Evolutionary conservation across 805 yeast genomes (phyloP).

Genomic region (Kodamaea lidongshanica): DNA sequence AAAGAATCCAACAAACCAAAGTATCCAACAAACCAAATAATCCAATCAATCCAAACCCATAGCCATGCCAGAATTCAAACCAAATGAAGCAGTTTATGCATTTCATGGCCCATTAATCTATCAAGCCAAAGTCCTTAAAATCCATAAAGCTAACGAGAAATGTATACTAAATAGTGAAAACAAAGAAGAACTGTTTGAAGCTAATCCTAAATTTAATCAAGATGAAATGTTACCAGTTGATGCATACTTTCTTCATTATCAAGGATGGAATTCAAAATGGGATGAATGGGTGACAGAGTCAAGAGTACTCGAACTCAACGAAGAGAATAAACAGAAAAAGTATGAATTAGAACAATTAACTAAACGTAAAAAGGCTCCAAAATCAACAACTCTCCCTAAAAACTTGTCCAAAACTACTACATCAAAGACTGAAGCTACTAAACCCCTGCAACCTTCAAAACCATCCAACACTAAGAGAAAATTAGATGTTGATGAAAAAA

Average conservation of each 20-base stretch:
- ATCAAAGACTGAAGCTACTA: slow-evolving; percentile 7
- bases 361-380: slow-evolving; percentile 11
- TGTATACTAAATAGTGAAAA: slow-evolving; percentile 38
- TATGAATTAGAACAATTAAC: slow-evolving; percentile 44
- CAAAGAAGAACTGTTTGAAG: slow-evolving; percentile 28
- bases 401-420: slow-evolving; percentile 6
- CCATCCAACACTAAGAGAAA: slow-evolving; percentile 4
- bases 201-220: slow-evolving; percentile 18
- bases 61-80: slow-evolving; percentile 12
- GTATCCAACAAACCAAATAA: too few species aligned
- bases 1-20: too few species aligned
- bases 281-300: slow-evolving; percentile 87
- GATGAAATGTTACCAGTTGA: slow-evolving; percentile 23
- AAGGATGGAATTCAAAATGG: slow-evolving; percentile 95
- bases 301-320: slow-evolving; percentile 61
- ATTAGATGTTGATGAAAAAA: background rate
- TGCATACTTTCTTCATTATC: slow-evolving; percentile 74
- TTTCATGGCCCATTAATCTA: slow-evolving; percentile 88
- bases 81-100: slow-evolving; percentile 46
- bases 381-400: slow-evolving; percentile 3
- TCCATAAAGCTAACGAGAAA: slow-evolving; percentile 49
- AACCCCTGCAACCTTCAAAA: too few species aligned
- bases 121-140: slow-evolving; percentile 73
- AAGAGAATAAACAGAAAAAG: slow-evolving; percentile 61
- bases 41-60: too few species aligned